Evolutionary conservation across 371 early-diverging fungal genomes (phyloP).

Genomic region (Scutellospora calospora): DNA sequence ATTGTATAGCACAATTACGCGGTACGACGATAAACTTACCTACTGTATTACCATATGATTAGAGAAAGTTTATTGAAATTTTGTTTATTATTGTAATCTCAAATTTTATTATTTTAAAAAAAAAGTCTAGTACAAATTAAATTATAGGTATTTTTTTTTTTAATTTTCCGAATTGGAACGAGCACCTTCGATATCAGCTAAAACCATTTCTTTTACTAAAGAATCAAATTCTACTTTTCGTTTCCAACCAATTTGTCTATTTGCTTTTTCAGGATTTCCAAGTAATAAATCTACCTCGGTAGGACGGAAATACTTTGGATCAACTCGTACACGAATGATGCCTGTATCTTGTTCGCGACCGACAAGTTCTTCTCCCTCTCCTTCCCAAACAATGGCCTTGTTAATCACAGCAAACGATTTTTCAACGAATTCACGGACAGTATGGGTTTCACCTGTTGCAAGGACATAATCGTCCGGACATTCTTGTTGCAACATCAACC

Average conservation of each 20-base stretch:
- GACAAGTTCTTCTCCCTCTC: conserved; percentile 74
- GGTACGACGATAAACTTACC: no score
- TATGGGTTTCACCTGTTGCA: conserved; percentile 87
- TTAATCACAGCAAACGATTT: conserved; percentile 79
- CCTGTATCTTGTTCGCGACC: conserved; percentile 76
- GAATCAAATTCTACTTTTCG: conserved; percentile 75
- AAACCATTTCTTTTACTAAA: conserved; percentile 78
- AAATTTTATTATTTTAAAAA: no score
- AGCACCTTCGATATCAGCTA: conserved; percentile 68
- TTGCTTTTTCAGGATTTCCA: conserved; percentile 84
- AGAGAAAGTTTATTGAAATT: no score
- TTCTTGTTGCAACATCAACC: conserved; percentile 88
- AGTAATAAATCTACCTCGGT: conserved; percentile 86
- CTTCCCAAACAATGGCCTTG: conserved; percentile 82
- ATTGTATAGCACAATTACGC: no score
- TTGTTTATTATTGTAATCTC: no score
- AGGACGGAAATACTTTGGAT: conserved; percentile 85
- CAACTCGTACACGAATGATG: conserved; percentile 74
- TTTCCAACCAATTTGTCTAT: conserved; percentile 74
- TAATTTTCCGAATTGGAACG: conserved; percentile 40
- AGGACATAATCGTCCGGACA: conserved; percentile 83
- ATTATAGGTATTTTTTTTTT: not conserved
- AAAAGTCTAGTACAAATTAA: no score
- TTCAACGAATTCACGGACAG: conserved; percentile 85
- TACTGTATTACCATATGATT: no score